Conservation (phyloP, 2,329 filamentous ascomycete species). For the Curvularia sp. region DNA sequence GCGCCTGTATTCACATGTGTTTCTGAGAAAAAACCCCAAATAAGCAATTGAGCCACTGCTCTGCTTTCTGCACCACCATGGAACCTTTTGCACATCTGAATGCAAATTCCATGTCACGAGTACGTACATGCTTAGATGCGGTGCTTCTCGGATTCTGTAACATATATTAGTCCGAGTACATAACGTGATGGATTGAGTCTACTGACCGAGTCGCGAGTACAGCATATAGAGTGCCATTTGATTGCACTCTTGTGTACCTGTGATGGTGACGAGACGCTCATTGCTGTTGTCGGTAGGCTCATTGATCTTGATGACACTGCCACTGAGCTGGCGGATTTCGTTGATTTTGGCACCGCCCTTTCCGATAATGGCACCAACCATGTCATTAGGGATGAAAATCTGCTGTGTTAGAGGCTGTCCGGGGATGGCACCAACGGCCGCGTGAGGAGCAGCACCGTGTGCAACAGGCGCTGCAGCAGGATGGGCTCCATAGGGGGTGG, state of each 20-base stretch:
- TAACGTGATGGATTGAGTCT: not conserved
- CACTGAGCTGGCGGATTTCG: slow-evolving; percentile 94
- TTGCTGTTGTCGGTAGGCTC: slow-evolving; percentile 99
- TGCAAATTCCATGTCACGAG: not conserved
- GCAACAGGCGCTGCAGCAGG: slow-evolving; percentile 58
- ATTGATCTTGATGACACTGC: slow-evolving; percentile 99
- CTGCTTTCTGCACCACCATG: not conserved
- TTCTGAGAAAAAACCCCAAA: not conserved
- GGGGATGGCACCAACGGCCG: slow-evolving; percentile 64
- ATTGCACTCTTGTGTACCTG: slow-evolving; percentile 97
- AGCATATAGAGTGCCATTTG: slow-evolving; percentile 99
- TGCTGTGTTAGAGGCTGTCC: slow-evolving; percentile 90
- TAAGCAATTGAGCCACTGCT: slow-evolving; percentile 11
- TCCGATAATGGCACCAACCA: slow-evolving; percentile 98
- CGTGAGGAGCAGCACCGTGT: slow-evolving; percentile 74
- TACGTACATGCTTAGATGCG: slow-evolving; percentile 60
- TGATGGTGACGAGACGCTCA: slow-evolving; percentile 95
- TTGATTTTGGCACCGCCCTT: slow-evolving; percentile 99
- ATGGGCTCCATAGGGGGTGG: slow-evolving; percentile 70
- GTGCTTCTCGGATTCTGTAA: slow-evolving; percentile 76
- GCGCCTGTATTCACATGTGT: slow-evolving; percentile 19
- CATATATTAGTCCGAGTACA: slow-evolving; percentile 11
- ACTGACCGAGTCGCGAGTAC: slow-evolving; percentile 90
- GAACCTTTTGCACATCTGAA: not conserved
- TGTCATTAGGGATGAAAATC: slow-evolving; percentile 98